Evolutionary conservation across 139 green algal species (phyloP).

Genomic region (Klebsormidium nitens): DNA sequence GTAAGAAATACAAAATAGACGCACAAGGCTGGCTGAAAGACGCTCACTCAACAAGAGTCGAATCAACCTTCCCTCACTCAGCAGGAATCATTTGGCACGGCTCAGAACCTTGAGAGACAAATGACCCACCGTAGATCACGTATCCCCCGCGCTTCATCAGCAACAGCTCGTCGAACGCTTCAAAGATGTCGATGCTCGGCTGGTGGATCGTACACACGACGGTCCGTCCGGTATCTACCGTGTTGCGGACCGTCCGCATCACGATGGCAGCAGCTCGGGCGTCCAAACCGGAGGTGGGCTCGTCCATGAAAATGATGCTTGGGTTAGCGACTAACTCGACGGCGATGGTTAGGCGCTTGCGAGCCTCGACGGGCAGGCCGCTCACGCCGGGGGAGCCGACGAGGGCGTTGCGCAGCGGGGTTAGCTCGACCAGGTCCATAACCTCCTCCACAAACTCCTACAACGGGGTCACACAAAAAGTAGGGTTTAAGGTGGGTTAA

Average conservation of each 20-base stretch:
- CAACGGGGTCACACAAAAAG: too few species aligned
- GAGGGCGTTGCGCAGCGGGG: conserved; percentile 35
- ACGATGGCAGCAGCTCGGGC: conserved; percentile 50
- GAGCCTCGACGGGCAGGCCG: conserved; percentile 62
- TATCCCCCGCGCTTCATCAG: conserved; percentile 63
- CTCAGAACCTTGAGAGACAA: too few species aligned
- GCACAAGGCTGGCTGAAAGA: too few species aligned
- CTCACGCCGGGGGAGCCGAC: conserved; percentile 31
- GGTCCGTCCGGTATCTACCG: neutral
- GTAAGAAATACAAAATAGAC: too few species aligned
- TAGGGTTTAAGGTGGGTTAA: too few species aligned
- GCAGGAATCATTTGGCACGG: too few species aligned
- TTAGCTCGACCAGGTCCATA: conserved; percentile 65
- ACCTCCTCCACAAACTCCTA: conserved; percentile 57
- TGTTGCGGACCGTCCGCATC: conserved; percentile 41
- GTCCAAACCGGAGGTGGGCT: conserved; percentile 41
- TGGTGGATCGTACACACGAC: conserved; percentile 88
- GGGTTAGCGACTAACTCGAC: conserved; percentile 79
- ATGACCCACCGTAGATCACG: conserved; percentile 71
- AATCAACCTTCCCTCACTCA: too few species aligned
- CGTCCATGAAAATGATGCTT: conserved; percentile 40
- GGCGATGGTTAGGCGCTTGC: conserved; percentile 83
- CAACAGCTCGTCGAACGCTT: conserved; percentile 41
- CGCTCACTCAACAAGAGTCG: too few species aligned
- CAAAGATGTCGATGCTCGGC: conserved; percentile 47